These are phyloP conservation scores for Botrytis pseudocinerea DNA, from an alignment of 2,329 filamentous ascomycete genomes.

Conservation along the genomic window DNA sequence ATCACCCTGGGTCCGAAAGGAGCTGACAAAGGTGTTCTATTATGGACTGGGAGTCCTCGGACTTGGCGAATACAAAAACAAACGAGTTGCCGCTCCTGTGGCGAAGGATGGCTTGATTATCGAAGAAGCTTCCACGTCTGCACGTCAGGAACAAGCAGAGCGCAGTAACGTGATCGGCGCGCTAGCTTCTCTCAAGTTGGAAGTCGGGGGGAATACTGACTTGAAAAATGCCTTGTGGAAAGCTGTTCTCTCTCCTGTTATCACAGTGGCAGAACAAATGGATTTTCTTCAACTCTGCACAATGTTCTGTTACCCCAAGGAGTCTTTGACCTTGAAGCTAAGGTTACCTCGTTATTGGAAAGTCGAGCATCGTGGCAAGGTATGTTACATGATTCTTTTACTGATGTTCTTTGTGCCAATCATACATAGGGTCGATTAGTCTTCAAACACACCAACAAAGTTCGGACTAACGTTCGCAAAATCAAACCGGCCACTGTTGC, in stretches of 20 bases:
- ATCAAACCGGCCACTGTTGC: background rate
- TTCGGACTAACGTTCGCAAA: conserved; percentile 32
- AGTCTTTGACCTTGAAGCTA: conserved; percentile 49
- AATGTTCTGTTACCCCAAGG: conserved; percentile 52
- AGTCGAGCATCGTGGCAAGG: conserved; percentile 43
- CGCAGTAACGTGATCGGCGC: conserved; percentile 52
- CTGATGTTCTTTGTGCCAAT: conserved; percentile 21
- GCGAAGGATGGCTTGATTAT: conserved; percentile 46
- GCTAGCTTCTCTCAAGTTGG: conserved; percentile 50
- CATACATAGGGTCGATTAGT: conserved; percentile 35
- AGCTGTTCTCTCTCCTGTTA: conserved; percentile 50
- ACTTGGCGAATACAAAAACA: conserved; percentile 55
- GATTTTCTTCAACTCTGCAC: conserved; percentile 54
- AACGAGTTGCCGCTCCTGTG: conserved; percentile 31
- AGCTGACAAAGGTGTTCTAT: conserved; percentile 59
- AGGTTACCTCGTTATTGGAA: conserved; percentile 51
- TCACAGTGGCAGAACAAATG: conserved; percentile 51
- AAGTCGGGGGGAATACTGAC: conserved; percentile 48
- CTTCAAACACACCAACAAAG: conserved; percentile 38
- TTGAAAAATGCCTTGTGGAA: conserved; percentile 52
- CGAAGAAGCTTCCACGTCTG: conserved; percentile 47
- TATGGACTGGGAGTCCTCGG: conserved; percentile 63
- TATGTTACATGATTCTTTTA: conserved; percentile 28
- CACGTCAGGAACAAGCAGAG: conserved; percentile 49
- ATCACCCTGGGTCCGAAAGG: conserved; percentile 62